Base-by-base conservation (phyloP, 345 rosid genomes). In the Microthlaspi erraticum region DNA sequence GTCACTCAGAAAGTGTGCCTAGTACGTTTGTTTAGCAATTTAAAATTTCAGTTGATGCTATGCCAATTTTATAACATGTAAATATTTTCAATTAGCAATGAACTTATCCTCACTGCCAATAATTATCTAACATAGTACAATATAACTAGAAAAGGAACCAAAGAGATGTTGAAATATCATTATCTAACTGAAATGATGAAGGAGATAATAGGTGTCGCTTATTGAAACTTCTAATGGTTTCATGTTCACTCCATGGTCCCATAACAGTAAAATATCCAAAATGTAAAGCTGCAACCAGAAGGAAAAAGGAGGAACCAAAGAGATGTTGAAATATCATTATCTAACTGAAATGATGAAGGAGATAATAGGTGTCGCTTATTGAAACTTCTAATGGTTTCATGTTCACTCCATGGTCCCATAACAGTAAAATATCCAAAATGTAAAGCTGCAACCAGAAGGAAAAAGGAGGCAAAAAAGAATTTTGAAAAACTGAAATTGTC, bases 1-100 rank as follows among this genome's bases (percentile, higher is more conserved):
- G 17, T 38, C 60, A 50, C 23, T 36, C 9, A 49, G 23, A 49
- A 44, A 34, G 68, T 36, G 68, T 64, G 34, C 18, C 45, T 45
- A 36, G 11, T 50, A 38, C 34, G 48, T 5, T 33, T 19, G 20
- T 34, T 2, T 10, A 8, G 58, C 8, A 13, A 41, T 20, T 34
- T 64, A 20, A 23, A 20, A 9, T 34, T 64, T 19, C 42, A 7
- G 33, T 36, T 41, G 36, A 36, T 16, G 29, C 12, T 45, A 16
- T 36, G 68, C 14, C 23, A 49, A 5, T 17, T 41, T 23, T 23
- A 23, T 23, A 23, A 23, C 26, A 23, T 23, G 26, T 23, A 23
- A 23, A 23, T 23, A 2, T 23, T 23, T 23, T 23, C 3, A 23
- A 23, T 23, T 23, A 23, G 26, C 26, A 23, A 23, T 23, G 26